Evolutionary conservation across 805 yeast genomes (phyloP).

Genomic region (Barnettozyma salicaria): DNA sequence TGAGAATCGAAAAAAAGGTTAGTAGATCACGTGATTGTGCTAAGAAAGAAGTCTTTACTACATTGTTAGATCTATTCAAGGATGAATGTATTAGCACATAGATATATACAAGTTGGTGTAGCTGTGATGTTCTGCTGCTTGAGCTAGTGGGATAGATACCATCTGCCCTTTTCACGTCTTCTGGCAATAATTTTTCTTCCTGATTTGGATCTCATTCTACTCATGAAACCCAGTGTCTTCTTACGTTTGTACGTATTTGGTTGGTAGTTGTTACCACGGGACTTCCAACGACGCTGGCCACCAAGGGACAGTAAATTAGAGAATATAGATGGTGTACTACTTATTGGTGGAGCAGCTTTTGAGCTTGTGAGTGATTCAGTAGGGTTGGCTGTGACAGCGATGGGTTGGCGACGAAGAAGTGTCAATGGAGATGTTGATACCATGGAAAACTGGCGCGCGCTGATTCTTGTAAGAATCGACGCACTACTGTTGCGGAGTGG

Average conservation of each 20-base stretch:
- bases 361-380: background rate
- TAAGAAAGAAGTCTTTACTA: no score
- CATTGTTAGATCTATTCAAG: no score
- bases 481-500: background rate
- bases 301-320: constrained; percentile 29
- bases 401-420: constrained; percentile 3
- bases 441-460: constrained; percentile 1
- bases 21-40: background rate
- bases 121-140: background rate
- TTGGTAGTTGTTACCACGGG: constrained; percentile 92
- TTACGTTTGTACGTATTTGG: constrained; percentile 89
- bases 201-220: constrained; percentile 64
- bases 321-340: constrained; percentile 20
- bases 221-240: constrained; percentile 83
- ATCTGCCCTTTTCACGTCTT: constrained; percentile 84
- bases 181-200: constrained; percentile 77
- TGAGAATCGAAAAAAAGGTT: background rate
- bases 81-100: background rate
- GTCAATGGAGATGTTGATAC: constrained; percentile 3
- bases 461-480: no score
- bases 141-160: constrained; percentile 76
- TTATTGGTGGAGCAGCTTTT: background rate
- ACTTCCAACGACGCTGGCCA: constrained; percentile 65
- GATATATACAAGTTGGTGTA: background rate
- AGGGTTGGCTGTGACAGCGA: constrained; percentile 7